Base-by-base conservation (phyloP, 2,329 filamentous ascomycete species). In the Colletotrichum tofieldiae region DNA sequence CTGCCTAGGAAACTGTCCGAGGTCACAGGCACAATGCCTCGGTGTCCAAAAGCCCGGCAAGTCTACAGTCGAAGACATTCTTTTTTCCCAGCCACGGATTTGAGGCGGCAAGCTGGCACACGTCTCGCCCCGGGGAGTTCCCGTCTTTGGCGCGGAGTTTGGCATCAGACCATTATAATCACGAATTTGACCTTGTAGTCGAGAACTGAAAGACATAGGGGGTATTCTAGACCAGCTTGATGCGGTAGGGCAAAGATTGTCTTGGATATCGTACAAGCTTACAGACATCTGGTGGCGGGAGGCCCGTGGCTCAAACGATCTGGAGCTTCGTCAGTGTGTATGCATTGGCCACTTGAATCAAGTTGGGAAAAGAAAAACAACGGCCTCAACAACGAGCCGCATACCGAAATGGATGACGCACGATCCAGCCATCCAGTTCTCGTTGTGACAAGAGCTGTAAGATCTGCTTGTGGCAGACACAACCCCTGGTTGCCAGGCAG, bases 301-400 rank as follows among this genome's bases (percentile, higher is more conserved):
- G 39, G 26, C 35, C 60, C 32, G 39, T 55, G 32, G 39, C 26
- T 49, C 45, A 37, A 49, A 47, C 52, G 29, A 72, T 14, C 23
- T 32, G 20, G 56, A 45, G 37, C 49, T 43, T 67, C 52, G 58
- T 35, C 58, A 69, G 59, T 59, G 29, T 32, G 54, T 39, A 20
- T 41, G 59, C 52, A 55, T 64, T 65, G 59, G 32, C 55, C 59
- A 41, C 59, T 68, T 39, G 32, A 5, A 49, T 55, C 23, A 16
- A 26, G 5, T 41, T n/a, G 9, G 12, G 54, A 72, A 70, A 65
- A 69, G 65, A 47, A 72, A 65, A 6, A 11, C 41, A n/a, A n/a
- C n/a, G 51, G 69, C 16, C n/a, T 16, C 23, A 45, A 35, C 37
- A 14, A 29, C 20, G 23, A 26, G 45, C n/a, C 37, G 23, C 35